phyloP scores from a whole-genome alignment of 495 filamentous ascomycete genomes.

The Penicillium odoratum region DNA sequence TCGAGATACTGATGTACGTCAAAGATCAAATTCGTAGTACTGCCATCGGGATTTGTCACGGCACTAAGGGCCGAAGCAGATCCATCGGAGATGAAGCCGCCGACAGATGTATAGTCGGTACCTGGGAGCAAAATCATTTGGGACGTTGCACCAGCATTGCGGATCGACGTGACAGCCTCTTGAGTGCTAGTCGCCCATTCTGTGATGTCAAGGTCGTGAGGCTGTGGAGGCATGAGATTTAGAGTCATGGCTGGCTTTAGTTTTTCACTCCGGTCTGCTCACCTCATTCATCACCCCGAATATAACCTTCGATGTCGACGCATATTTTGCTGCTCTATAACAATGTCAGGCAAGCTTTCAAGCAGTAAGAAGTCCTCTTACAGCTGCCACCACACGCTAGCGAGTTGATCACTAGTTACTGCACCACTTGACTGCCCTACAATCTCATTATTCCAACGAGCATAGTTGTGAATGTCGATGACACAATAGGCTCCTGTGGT shows the following conservation, averaged over 20 bases:
- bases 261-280: too few species aligned
- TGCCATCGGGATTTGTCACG: conserved; percentile 8
- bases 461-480: conserved; percentile 9
- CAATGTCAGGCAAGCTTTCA: neutral
- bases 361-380: neutral
- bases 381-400: conserved; percentile 5
- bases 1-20: conserved; percentile 10
- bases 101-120: conserved; percentile 6
- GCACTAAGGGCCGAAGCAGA: conserved; percentile 1
- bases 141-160: conserved; percentile 5
- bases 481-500: conserved; percentile 2
- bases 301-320: neutral
- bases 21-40: conserved; percentile 6
- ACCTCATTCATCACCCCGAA: conserved; percentile 7
- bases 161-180: conserved; percentile 4
- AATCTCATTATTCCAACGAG: conserved; percentile 4
- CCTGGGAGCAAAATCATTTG: conserved; percentile 9
- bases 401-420: conserved; percentile 2
- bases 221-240: neutral
- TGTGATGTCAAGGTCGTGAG: conserved; percentile 7
- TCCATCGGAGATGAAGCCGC: conserved; percentile 6
- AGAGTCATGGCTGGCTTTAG: too few species aligned
- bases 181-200: conserved; percentile 3
- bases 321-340: too few species aligned
- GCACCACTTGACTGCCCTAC: conserved; percentile 6